Base-by-base conservation (phyloP, 2,329 filamentous ascomycete genomes). In the Phialocephala sp. region DNA sequence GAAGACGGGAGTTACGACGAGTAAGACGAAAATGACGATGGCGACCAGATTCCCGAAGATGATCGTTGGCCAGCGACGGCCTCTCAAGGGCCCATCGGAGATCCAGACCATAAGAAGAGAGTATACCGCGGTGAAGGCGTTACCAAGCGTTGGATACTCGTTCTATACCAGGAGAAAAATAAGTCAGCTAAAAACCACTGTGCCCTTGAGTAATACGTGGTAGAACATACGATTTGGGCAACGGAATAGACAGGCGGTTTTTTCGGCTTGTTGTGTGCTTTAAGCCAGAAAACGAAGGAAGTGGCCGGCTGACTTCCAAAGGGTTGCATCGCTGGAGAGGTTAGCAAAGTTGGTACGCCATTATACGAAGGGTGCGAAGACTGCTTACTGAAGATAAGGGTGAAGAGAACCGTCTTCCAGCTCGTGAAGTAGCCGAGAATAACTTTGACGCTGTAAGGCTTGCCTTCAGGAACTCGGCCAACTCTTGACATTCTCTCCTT, bases 21-120 rank as follows among this genome's bases (percentile, higher is more conserved):
- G 60, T 15, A 67, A 22, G 14, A 60, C 36, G 54, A 69, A 67
- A 41, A 69, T 63, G 0, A 67, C 60, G 20, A 69, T 66, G 12
- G 65, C 59, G 35, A 69, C 61, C 8, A 79, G 73, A 1, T 80
- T 83, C 2, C 81, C 82, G 58, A 83, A 86, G 2, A 90, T 77
- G 55, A 91, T 88, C 0, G 85, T 81, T 0, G 87, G 89, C 88
- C 88, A 91, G 5, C 89, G 80, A 0, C 80, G 82, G 2, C 88
- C 88, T 20, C 79, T 78, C 54, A 89, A 83, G 0, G 90, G 62
- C 0, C 83, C 82, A 73, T 91, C 89, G 0, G 87, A 90, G 0
- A 83, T 83, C 88, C 88, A 91, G 63, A 69, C 67, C 37, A 63
- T 45, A 39, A 69, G 55, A 22, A 69, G 65, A 22, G 62, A 65